Conservation (phyloP, 108 stramenopile species). For the Nitzschia inconspicua region DNA sequence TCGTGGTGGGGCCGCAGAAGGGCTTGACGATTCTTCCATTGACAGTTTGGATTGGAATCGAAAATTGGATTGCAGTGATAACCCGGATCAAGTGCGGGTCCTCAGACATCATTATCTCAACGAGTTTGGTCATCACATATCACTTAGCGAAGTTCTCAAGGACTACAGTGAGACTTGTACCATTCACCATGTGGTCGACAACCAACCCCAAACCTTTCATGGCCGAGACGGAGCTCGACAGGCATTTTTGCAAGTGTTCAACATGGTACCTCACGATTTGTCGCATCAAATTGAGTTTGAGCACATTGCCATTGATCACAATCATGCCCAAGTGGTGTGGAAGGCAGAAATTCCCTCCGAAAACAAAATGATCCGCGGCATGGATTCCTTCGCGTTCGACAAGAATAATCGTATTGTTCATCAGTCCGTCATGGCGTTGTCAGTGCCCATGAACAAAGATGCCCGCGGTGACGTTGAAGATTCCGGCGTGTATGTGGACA, state of each 20-base stretch:
- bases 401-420: background rate
- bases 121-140: slow-evolving; percentile 2
- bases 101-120: slow-evolving; percentile 1
- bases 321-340: slow-evolving; percentile 9
- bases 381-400: slow-evolving; percentile 6
- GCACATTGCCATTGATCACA: slow-evolving; percentile 1
- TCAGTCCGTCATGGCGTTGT: background rate
- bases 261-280: background rate
- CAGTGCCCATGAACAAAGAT: too few species aligned
- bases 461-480: too few species aligned
- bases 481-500: too few species aligned
- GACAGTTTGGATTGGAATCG: too few species aligned
- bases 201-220: background rate
- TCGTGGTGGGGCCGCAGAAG: too few species aligned
- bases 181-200: slow-evolving; percentile 2
- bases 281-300: background rate
- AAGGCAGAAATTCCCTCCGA: slow-evolving; percentile 3
- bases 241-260: background rate
- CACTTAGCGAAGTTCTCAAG: slow-evolving; percentile 4
- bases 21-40: too few species aligned
- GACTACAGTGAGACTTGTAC: background rate
- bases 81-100: background rate
- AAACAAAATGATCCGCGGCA: background rate
- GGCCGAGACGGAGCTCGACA: background rate
- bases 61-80: slow-evolving; percentile 12